These are phyloP conservation scores for Ogataea pilisensis DNA, from an alignment of 805 yeast genomes.

Conservation along the genomic window DNA sequence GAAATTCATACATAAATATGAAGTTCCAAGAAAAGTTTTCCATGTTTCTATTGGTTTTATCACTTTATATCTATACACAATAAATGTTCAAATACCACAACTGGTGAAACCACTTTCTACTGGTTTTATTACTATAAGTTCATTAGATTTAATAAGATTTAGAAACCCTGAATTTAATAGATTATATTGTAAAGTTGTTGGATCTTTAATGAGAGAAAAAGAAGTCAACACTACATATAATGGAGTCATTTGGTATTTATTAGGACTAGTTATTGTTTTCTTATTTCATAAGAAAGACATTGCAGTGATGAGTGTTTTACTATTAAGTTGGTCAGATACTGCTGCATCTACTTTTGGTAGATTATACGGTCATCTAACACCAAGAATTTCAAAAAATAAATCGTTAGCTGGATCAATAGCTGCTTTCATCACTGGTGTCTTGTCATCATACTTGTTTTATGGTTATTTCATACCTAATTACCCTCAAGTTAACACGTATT, in stretches of 20 bases:
- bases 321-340: constrained; percentile 95
- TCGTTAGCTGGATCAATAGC: constrained; percentile 90
- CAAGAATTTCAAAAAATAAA: constrained; percentile 68
- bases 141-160: constrained; percentile 68
- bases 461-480: constrained; percentile 67
- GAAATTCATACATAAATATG: constrained; percentile 54
- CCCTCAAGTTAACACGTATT: constrained; percentile 43
- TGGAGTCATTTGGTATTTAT: constrained; percentile 84
- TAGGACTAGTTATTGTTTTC: constrained; percentile 75
- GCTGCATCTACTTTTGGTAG: constrained; percentile 95
- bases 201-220: constrained; percentile 79
- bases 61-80: constrained; percentile 67
- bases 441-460: constrained; percentile 65
- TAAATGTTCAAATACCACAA: constrained; percentile 50
- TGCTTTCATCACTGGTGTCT: constrained; percentile 70
- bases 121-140: constrained; percentile 52
- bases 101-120: constrained; percentile 58
- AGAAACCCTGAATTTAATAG: constrained; percentile 57
- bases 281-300: constrained; percentile 74
- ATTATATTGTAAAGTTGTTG: constrained; percentile 61
- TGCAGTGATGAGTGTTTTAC: constrained; percentile 64
- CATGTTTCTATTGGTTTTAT: constrained; percentile 88
- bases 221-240: constrained; percentile 72
- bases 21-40: constrained; percentile 80
- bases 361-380: constrained; percentile 77